Conservation (phyloP, 2,329 filamentous ascomycete species). For the Hypoxylon sp. region DNA sequence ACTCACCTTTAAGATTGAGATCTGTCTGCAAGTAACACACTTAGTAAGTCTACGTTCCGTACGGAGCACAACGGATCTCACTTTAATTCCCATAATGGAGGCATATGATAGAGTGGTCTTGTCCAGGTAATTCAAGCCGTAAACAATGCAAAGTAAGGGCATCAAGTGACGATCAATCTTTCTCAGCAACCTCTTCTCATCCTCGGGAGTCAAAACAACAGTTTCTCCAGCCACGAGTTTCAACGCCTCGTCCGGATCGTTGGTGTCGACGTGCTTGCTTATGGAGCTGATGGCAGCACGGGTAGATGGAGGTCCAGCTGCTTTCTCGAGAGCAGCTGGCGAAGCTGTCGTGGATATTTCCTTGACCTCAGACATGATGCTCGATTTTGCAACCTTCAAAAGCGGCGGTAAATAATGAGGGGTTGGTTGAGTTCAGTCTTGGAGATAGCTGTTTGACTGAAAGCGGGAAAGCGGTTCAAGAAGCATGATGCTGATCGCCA, state of each 20-base stretch:
- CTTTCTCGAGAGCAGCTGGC: constrained; percentile 39
- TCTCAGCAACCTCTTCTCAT: constrained; percentile 56
- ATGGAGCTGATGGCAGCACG: constrained; percentile 20
- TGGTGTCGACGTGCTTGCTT: constrained; percentile 54
- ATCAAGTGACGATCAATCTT: constrained; percentile 62
- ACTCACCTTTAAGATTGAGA: constrained; percentile 47
- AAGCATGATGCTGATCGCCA: constrained; percentile 33
- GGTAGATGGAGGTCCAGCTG: constrained; percentile 22
- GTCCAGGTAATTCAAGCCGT: constrained; percentile 69
- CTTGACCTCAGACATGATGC: constrained; percentile 35
- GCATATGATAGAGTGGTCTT: constrained; percentile 61
- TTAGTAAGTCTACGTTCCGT: constrained; percentile 17
- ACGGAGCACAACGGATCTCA: constrained; percentile 23
- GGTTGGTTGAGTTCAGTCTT: constrained; percentile 15
- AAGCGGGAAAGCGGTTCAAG: constrained; percentile 2
- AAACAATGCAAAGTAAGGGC: constrained; percentile 68
- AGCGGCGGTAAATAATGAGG: constrained; percentile 2
- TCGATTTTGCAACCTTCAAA: not conserved
- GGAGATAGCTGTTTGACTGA: constrained; percentile 20
- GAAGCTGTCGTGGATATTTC: constrained; percentile 10
- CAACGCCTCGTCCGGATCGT: constrained; percentile 60
- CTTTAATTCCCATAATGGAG: constrained; percentile 65
- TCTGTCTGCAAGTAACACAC: constrained; percentile 36
- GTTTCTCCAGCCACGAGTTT: constrained; percentile 55
- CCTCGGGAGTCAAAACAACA: constrained; percentile 55